A percentile compares a stretch with the other conserved stretches of the same genome.
Evolutionary conservation across 495 filamentous ascomycete genomes (phyloP).

Genomic region (Penicillium lividum): DNA sequence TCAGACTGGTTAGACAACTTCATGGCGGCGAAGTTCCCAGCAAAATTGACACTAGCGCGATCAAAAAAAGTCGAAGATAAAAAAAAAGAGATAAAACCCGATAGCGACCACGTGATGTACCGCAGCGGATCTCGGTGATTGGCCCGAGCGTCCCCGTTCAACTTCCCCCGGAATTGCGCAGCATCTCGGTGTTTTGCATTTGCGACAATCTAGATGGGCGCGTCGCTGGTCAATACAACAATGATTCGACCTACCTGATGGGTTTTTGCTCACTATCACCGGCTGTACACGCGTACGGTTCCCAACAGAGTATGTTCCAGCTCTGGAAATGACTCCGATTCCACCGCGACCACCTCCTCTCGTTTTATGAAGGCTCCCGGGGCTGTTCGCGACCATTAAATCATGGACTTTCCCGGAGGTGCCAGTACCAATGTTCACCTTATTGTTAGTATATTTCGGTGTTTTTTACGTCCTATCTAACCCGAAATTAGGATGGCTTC

Average conservation of each 20-base stretch:
- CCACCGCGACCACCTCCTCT: constrained; percentile 25
- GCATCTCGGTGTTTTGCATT: constrained; percentile 16
- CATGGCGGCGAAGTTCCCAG: constrained; percentile 51
- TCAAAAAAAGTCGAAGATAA: constrained; percentile 54
- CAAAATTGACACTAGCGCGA: constrained; percentile 18
- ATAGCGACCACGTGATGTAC: constrained; percentile 39
- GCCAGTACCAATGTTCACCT: constrained; percentile 49
- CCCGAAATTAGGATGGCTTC: constrained; percentile 43
- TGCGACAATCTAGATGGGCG: constrained; percentile 15
- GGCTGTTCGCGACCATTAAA: constrained; percentile 36
- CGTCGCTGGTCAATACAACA: constrained; percentile 4
- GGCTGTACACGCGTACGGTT: constrained; percentile 13
- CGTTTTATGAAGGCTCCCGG: constrained; percentile 33
- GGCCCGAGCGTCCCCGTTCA: constrained; percentile 28
- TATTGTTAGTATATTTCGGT: constrained; percentile 37
- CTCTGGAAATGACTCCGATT: constrained; percentile 43
- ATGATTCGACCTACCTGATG: constrained; percentile 30
- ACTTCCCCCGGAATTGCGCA: constrained; percentile 31
- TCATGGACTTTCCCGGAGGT: constrained; percentile 51
- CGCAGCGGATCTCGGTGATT: constrained; percentile 25
- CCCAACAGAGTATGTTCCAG: constrained; percentile 11
- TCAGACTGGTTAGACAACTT: constrained; percentile 85
- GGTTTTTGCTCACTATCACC: constrained; percentile 15
- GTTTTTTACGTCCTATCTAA: constrained; percentile 17
- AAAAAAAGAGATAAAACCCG: constrained; percentile 29